These are phyloP conservation scores for Plectosphaerella plurivora DNA, from an alignment of 2,329 filamentous ascomycete genomes.

Conservation along the genomic window DNA sequence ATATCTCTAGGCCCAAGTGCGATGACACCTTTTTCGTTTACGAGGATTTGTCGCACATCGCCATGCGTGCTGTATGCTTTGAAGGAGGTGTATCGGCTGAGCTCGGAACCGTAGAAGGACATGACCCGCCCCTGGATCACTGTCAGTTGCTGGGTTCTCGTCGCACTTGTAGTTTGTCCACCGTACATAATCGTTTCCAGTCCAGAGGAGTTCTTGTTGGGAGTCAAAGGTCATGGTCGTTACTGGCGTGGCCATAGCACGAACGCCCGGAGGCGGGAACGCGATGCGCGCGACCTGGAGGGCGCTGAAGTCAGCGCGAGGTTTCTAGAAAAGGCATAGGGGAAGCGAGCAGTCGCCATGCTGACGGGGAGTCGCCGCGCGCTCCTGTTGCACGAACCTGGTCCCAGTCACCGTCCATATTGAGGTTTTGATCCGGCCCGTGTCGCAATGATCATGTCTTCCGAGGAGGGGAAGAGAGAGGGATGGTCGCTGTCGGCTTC, in stretches of 20 bases:
- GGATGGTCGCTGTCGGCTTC: background rate
- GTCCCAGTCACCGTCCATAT: conserved; percentile 66
- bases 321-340: background rate
- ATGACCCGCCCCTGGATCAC: conserved; percentile 70
- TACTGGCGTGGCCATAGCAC: conserved; percentile 65
- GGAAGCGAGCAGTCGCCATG: conserved; percentile 3
- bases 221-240: conserved; percentile 86
- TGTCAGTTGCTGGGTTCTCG: conserved; percentile 16
- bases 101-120: conserved; percentile 81
- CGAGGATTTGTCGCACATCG: conserved; percentile 78
- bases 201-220: conserved; percentile 85
- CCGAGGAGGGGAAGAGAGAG: background rate
- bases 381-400: conserved; percentile 42
- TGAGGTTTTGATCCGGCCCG: conserved; percentile 28
- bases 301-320: conserved; percentile 6
- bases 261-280: conserved; percentile 71
- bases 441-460: conserved; percentile 27
- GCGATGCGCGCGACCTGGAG: conserved; percentile 72
- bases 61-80: conserved; percentile 75
- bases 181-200: conserved; percentile 78
- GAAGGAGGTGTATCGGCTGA: conserved; percentile 88
- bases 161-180: background rate
- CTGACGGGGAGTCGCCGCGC: conserved; percentile 3
- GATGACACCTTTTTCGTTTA: conserved; percentile 87
- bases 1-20: conserved; percentile 78